Conservation (phyloP, 176 grass and related monocot species). For the Paspalum vaginatum region DNA sequence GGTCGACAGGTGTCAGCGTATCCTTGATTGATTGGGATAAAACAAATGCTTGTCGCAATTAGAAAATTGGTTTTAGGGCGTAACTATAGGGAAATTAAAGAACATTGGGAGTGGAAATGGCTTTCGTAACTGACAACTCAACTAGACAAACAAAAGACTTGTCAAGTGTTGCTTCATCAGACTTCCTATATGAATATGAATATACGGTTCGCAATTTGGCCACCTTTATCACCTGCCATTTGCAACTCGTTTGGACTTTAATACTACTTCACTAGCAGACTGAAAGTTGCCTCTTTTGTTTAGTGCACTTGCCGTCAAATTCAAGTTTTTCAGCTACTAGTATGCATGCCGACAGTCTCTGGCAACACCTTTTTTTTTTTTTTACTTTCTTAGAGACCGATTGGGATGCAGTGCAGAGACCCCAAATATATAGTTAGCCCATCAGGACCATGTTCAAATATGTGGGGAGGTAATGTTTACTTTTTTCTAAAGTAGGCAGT, state of each 20-base stretch:
- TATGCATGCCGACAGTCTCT: conserved; percentile 24
- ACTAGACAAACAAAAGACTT: conserved; percentile 6
- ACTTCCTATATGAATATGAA: neutral
- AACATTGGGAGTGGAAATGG: neutral
- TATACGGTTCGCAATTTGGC: conserved; percentile 21
- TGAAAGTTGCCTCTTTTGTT: conserved; percentile 33
- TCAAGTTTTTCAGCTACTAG: conserved; percentile 14
- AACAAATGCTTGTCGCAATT: neutral
- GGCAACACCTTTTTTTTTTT: neutral
- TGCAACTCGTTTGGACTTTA: conserved; percentile 35
- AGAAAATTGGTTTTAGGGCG: neutral
- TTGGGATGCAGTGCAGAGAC: neutral
- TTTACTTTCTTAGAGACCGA: neutral
- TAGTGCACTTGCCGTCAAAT: neutral
- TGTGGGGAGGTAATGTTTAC: neutral
- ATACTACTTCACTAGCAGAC: conserved; percentile 25
- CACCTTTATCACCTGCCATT: conserved; percentile 44
- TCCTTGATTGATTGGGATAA: neutral
- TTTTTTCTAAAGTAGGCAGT: conserved; percentile 11
- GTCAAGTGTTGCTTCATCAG: neutral
- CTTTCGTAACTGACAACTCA: conserved; percentile 39
- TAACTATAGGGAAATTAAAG: conserved; percentile 21
- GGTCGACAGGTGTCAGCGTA: conserved; percentile 11
- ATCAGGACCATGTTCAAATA: conserved; percentile 26
- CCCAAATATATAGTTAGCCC: conserved; percentile 15